These are phyloP conservation scores for Penicillium fimorum DNA, from an alignment of 495 filamentous ascomycete genomes.

Conservation along the genomic window DNA sequence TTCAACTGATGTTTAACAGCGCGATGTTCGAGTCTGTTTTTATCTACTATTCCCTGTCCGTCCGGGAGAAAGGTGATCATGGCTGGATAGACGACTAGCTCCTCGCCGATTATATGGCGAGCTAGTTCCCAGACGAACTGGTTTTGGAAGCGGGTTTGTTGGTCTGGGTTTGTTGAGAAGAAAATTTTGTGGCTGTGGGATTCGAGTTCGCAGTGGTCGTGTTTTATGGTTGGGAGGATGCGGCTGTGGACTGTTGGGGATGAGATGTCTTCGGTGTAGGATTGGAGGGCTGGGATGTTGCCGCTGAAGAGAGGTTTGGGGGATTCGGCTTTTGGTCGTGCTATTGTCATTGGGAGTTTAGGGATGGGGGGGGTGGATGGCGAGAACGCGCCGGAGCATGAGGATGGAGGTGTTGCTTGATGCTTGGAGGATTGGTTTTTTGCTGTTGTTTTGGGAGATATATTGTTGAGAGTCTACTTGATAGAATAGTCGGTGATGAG, in stretches of 20 bases:
- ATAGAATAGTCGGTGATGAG: conserved; percentile 5
- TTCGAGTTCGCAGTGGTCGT: conserved; percentile 65
- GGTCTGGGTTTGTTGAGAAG: conserved; percentile 43
- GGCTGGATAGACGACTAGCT: conserved; percentile 68
- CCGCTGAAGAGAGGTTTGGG: conserved; percentile 2
- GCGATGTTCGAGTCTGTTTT: conserved; percentile 57
- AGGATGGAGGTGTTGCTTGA: neutral
- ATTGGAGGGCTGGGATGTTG: conserved; percentile 16
- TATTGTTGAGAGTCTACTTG: no score
- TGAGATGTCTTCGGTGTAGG: conserved; percentile 7
- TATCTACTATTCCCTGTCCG: conserved; percentile 51
- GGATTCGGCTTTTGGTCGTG: conserved; percentile 5
- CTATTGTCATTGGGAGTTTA: conserved; percentile 5
- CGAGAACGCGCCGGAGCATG: conserved; percentile 8
- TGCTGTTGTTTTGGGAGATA: neutral
- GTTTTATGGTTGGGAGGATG: conserved; percentile 54
- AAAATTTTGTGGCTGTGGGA: conserved; percentile 57
- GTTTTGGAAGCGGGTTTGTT: conserved; percentile 57
- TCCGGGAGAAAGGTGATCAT: conserved; percentile 54
- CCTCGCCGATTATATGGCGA: conserved; percentile 63
- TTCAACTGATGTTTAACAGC: conserved; percentile 59
- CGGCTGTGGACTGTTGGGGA: conserved; percentile 11
- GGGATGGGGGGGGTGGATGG: neutral
- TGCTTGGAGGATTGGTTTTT: neutral
- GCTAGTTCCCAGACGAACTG: conserved; percentile 71